phyloP scores from a whole-genome alignment of 129 eudicot species.

The Tagetes patula region DNA sequence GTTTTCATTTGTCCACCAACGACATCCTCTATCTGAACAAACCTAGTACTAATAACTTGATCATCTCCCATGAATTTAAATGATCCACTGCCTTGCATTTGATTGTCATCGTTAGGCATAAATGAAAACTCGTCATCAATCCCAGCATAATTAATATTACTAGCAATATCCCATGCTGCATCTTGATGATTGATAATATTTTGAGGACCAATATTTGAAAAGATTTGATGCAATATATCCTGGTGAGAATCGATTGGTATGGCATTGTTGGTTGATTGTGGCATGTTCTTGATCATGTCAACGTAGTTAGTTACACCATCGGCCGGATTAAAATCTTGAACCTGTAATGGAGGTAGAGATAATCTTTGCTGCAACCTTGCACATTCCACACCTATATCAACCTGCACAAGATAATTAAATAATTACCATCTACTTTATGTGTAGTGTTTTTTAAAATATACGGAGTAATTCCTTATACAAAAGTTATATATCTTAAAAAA shows the following conservation, averaged over 20 bases:
- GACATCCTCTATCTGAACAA: conserved; percentile 46
- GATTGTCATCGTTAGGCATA: conserved; percentile 36
- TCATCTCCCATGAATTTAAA: conserved; percentile 37
- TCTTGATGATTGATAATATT: conserved; percentile 64
- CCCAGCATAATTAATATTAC: conserved; percentile 18
- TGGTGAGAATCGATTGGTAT: conserved; percentile 33
- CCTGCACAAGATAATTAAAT: conserved; percentile 33
- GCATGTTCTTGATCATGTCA: conserved; percentile 33
- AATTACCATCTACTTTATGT: no score
- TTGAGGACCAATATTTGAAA: conserved; percentile 60
- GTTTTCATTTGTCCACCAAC: conserved; percentile 43
- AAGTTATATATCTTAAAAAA: no score
- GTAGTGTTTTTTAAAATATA: no score
- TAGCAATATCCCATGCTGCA: conserved; percentile 36
- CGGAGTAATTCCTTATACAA: no score
- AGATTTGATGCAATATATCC: conserved; percentile 65
- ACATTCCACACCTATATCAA: conserved; percentile 84
- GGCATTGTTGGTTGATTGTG: conserved; percentile 38
- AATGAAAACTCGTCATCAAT: conserved; percentile 53
- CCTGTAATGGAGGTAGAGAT: conserved; percentile 75
- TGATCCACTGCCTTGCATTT: conserved; percentile 38
- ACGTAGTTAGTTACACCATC: conserved; percentile 18
- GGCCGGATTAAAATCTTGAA: conserved; percentile 52
- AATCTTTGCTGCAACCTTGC: conserved; percentile 84
- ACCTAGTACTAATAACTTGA: conserved; percentile 32